Base-by-base conservation (phyloP, 225 moss, liverwort and hornwort genomes). In the Pseudoscleropodium purum region DNA sequence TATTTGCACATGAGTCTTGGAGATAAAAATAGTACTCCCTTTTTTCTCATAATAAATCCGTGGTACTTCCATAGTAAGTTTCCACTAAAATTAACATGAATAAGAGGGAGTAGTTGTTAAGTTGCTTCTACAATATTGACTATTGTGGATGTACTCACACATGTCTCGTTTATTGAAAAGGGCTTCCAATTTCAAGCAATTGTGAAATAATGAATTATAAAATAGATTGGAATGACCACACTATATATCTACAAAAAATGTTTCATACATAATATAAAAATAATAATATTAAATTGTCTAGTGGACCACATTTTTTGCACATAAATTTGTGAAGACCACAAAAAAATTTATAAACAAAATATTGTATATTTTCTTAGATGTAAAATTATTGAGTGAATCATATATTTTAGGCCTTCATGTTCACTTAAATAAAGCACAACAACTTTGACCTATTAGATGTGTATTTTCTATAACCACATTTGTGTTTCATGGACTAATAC, bases 71-170 rank as follows among this genome's bases (percentile, higher is more conserved):
- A 18, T 0, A 11, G 0, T 47, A 9, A 47, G 47, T 30, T 47
- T 0, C 6, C 2, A 47, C 30, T 3, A 11, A 3, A 30, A 0
- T 29, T 45, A 18, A 18, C 2, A 31, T 47, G 10, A 45, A 0
- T 47, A 47, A 29, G 11, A 33, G 2, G 7, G 7, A 49, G 2
- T 47, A 77, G 15, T 36, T 24, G 36, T 24, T 6, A 54, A 78
- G 24, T 78, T 54, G 24, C 13, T 9, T 78, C 24, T 36, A 36
- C 5, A 36, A 25, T 15, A 37, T 54, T 37, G 23, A 56, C 9
- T 15, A 78, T 36, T 25, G 9, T 37, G 8, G 54, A 54, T 78
- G 52, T 54, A 78, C 36, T 24, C 1, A 1, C 36, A 5, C 36
- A 77, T 77, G 9, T 23, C 33, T 52, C 14, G 14, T 15, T 20